phyloP scores from a whole-genome alignment of 1,284 basidiomycete species.

The Malassezia psittaci region DNA sequence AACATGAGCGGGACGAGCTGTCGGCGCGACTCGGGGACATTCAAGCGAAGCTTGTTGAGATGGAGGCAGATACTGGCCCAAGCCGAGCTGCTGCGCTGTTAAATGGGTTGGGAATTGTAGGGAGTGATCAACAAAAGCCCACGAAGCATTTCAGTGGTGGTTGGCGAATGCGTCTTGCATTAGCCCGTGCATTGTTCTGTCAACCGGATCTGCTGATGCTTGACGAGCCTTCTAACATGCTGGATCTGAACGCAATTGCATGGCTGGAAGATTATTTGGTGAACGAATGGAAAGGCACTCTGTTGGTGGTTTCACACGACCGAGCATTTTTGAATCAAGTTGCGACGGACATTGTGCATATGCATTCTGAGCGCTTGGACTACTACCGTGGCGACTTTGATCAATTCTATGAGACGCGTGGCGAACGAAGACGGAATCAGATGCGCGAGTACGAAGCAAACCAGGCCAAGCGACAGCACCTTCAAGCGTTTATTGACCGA shows the following conservation, averaged over 20 bases:
- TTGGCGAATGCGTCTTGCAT: conserved; percentile 99
- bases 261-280: conserved; percentile 59
- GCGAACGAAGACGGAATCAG: conserved; percentile 81
- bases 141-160: conserved; percentile 84
- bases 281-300: conserved; percentile 72
- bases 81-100: conserved; percentile 79
- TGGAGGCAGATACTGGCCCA: conserved; percentile 95
- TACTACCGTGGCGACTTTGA: conserved; percentile 91
- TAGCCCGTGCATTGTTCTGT: conserved; percentile 89
- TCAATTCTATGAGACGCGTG: conserved; percentile 97
- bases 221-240: conserved; percentile 74
- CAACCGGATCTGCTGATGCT: conserved; percentile 53
- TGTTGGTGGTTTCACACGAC: conserved; percentile 97
- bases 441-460: conserved; percentile 71
- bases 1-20: conserved; percentile 61
- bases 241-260: conserved; percentile 55
- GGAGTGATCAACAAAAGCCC: conserved; percentile 61
- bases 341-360: conserved; percentile 94
- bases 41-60: conserved; percentile 79
- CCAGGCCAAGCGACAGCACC: conserved; percentile 81
- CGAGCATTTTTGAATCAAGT: conserved; percentile 95
- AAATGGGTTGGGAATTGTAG: conserved; percentile 82
- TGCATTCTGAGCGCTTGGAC: conserved; percentile 86
- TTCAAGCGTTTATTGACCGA: conserved; percentile 78
- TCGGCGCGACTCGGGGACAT: conserved; percentile 78